Conservation (phyloP, 2,329 filamentous ascomycete genomes). For the Colletotrichum phormii region DNA sequence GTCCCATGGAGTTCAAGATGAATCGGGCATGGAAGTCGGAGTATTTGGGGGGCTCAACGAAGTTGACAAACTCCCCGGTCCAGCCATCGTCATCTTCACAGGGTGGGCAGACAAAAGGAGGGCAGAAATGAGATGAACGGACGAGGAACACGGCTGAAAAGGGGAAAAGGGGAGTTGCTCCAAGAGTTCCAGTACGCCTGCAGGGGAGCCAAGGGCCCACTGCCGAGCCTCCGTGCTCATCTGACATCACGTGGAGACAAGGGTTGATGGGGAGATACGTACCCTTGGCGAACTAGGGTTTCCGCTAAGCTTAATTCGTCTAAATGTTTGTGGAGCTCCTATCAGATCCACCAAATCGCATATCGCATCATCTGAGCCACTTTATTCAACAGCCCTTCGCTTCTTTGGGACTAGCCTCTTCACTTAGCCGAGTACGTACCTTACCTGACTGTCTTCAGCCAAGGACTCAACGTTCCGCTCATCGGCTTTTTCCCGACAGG, state of each 20-base stretch:
- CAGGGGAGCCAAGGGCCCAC: conserved; percentile 17
- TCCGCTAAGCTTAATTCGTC: conserved; percentile 25
- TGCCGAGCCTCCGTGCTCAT: conserved; percentile 14
- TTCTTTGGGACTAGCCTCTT: background rate
- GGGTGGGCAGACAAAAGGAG: background rate
- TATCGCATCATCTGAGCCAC: conserved; percentile 23
- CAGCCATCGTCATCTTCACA: background rate
- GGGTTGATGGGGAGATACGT: background rate
- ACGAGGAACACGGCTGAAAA: background rate
- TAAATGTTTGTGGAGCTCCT: conserved; percentile 1
- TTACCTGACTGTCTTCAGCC: background rate
- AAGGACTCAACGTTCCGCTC: background rate
- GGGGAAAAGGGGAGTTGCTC: conserved; percentile 13
- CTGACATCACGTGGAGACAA: background rate
- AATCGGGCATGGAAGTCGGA: background rate
- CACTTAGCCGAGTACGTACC: background rate
- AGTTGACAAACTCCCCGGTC: background rate
- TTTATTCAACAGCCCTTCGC: background rate
- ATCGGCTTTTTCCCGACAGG: conserved; percentile 20
- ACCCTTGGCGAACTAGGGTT: background rate
- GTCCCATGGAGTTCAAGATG: background rate
- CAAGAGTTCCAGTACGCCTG: conserved; percentile 6
- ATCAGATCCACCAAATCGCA: conserved; percentile 1
- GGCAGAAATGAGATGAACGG: background rate
- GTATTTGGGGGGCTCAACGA: background rate